Percentiles rank a stretch among this genome's conserved stretches.
Evolutionary conservation across 2,329 filamentous ascomycete species (phyloP).

Genomic region (Colletotrichum orbiculare): DNA sequence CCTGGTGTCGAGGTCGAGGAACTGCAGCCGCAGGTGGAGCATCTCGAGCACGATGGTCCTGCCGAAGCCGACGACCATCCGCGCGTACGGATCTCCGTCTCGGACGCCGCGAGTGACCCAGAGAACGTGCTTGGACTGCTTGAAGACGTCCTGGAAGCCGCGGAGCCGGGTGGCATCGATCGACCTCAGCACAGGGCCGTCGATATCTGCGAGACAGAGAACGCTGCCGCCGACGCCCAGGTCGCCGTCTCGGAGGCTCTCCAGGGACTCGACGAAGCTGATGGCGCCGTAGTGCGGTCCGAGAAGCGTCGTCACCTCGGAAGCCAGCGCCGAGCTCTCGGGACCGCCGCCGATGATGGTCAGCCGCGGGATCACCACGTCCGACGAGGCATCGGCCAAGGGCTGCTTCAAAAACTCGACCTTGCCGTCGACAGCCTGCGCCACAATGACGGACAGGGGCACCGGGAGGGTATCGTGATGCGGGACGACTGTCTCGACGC

Average conservation of each 20-base stretch:
- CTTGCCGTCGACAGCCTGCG: slow-evolving; percentile 36
- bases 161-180: too few relatives aligned
- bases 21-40: slow-evolving; percentile 22
- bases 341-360: not conserved
- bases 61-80: slow-evolving; percentile 32
- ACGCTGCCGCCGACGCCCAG: slow-evolving; percentile 5
- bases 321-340: too few relatives aligned
- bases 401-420: slow-evolving; percentile 15
- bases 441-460: slow-evolving; percentile 38
- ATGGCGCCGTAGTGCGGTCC: too few relatives aligned
- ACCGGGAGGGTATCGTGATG: not conserved
- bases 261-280: not conserved
- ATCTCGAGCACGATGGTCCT: slow-evolving; percentile 24
- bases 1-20: slow-evolving; percentile 25
- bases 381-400: not conserved
- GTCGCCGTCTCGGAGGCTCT: slow-evolving; percentile 4
- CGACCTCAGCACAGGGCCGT: too few relatives aligned
- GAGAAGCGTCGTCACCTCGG: too few relatives aligned
- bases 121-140: slow-evolving; percentile 21
- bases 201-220: slow-evolving; percentile 13
- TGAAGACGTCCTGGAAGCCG: slow-evolving; percentile 35
- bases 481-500: slow-evolving; percentile 11
- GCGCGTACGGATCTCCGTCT: slow-evolving; percentile 31
- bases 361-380: not conserved
- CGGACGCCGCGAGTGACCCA: slow-evolving; percentile 39